These are phyloP conservation scores for Amaranthus cruentus DNA, from an alignment of 148 eudicot species.

Conservation along the genomic window DNA sequence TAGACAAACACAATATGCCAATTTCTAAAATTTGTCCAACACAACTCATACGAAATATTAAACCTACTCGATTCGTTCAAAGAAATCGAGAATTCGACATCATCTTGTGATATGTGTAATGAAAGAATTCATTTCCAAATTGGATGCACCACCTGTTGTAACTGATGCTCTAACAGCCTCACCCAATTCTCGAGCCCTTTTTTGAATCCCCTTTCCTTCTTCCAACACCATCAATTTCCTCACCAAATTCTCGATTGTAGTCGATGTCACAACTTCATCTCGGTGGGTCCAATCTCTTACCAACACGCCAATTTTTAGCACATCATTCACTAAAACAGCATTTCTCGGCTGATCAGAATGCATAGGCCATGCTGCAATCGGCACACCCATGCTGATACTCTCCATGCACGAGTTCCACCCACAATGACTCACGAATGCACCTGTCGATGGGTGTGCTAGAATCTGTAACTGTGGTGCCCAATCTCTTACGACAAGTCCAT, in stretches of 20 bases:
- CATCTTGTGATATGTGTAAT: slow-evolving; percentile 46
- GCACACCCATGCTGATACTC: slow-evolving; percentile 60
- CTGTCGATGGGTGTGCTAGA: slow-evolving; percentile 42
- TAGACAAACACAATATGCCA: too few species aligned
- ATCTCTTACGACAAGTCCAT: slow-evolving; percentile 44
- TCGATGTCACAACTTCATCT: slow-evolving; percentile 27
- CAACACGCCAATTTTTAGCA: slow-evolving; percentile 31
- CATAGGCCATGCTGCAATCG: slow-evolving; percentile 64
- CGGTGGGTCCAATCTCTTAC: slow-evolving; percentile 38
- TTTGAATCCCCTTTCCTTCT: slow-evolving; percentile 43
- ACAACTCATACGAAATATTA: too few species aligned
- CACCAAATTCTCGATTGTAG: slow-evolving; percentile 25
- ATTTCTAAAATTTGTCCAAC: too few species aligned
- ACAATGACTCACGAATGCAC: slow-evolving; percentile 62
- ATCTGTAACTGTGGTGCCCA: slow-evolving; percentile 72
- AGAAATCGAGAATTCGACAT: background rate
- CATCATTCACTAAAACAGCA: slow-evolving; percentile 27
- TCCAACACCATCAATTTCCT: slow-evolving; percentile 33
- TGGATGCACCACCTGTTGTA: slow-evolving; percentile 34
- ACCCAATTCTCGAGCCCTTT: slow-evolving; percentile 36
- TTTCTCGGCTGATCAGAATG: slow-evolving; percentile 69
- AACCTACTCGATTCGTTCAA: too few species aligned
- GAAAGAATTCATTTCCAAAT: slow-evolving; percentile 44
- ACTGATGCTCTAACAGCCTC: slow-evolving; percentile 21
- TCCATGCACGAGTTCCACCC: slow-evolving; percentile 76